These are phyloP conservation scores for Corchorus olitorius DNA, from an alignment of 345 rosid species.

Conservation along the genomic window DNA sequence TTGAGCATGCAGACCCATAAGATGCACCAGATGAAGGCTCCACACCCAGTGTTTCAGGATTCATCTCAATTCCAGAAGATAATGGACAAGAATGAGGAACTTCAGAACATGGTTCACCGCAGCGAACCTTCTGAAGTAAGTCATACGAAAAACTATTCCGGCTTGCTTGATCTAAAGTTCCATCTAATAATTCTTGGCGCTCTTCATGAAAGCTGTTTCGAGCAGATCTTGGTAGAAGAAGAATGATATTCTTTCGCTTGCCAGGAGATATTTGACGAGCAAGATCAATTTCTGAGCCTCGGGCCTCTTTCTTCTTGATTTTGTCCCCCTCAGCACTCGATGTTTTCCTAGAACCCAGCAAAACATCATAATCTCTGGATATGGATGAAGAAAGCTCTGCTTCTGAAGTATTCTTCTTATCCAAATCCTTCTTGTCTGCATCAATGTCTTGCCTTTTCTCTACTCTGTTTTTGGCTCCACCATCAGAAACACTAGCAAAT, in stretches of 20 bases:
- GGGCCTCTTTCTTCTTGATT: slow-evolving; percentile 36
- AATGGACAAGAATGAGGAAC: slow-evolving; percentile 56
- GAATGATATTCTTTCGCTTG: slow-evolving; percentile 44
- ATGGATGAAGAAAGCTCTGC: slow-evolving; percentile 34
- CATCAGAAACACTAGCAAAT: slow-evolving; percentile 23
- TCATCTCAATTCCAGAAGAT: slow-evolving; percentile 39
- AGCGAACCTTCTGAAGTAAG: slow-evolving; percentile 30
- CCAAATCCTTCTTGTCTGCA: slow-evolving; percentile 15
- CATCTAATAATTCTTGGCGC: slow-evolving; percentile 26
- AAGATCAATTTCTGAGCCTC: slow-evolving; percentile 32
- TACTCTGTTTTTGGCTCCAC: slow-evolving; percentile 33
- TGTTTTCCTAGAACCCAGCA: slow-evolving; percentile 28
- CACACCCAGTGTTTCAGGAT: slow-evolving; percentile 28
- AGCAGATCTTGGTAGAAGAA: slow-evolving; percentile 45
- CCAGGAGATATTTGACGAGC: slow-evolving; percentile 33
- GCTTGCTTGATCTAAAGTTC: slow-evolving; percentile 28
- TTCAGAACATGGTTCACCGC: slow-evolving; percentile 36
- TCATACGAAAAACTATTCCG: slow-evolving; percentile 34
- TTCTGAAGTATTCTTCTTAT: slow-evolving; percentile 21
- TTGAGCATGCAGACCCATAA: slow-evolving; percentile 16
- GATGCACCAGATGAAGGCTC: slow-evolving; percentile 39
- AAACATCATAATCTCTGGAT: slow-evolving; percentile 19
- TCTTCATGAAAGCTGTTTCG: slow-evolving; percentile 32
- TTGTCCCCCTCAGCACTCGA: slow-evolving; percentile 23
- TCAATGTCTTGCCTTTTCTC: slow-evolving; percentile 28